Evolutionary conservation across 2,329 filamentous ascomycete species (phyloP).

Genomic region (Amylocarpus encephaloides): DNA sequence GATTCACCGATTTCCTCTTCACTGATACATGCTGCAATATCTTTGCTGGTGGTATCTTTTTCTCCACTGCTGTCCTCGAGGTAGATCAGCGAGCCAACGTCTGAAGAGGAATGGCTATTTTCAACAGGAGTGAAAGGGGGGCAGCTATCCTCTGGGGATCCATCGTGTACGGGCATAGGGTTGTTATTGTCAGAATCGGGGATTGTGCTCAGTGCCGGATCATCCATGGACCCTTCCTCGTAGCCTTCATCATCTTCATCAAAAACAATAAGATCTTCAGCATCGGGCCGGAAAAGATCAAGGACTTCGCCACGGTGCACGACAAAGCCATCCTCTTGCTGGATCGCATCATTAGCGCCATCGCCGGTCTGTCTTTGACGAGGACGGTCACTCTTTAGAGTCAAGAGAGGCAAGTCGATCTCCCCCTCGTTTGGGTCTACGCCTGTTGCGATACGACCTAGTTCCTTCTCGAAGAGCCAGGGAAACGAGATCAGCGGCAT

Average conservation of each 20-base stretch:
- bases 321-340: constrained; percentile 25
- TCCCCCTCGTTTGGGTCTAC: constrained; percentile 23
- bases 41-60: neutral
- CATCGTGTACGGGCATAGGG: neutral
- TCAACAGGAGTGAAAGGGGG: neutral
- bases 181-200: neutral
- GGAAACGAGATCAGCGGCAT: constrained; percentile 90
- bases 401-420: constrained; percentile 14
- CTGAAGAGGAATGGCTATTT: neutral
- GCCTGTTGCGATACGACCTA: constrained; percentile 60
- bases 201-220: neutral
- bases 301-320: constrained; percentile 31
- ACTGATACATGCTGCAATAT: neutral
- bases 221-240: neutral
- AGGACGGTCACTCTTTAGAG: constrained; percentile 12
- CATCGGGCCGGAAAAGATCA: constrained; percentile 26
- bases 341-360: constrained; percentile 25
- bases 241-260: neutral
- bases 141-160: neutral
- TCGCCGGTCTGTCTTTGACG: neutral
- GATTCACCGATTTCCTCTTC: neutral
- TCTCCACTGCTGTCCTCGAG: neutral
- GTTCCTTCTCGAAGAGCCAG: constrained; percentile 74
- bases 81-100: neutral
- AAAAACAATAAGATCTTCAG: neutral